Evolutionary conservation across 2,329 filamentous ascomycete genomes (phyloP).

Genomic region (Aspergillus hortae): DNA sequence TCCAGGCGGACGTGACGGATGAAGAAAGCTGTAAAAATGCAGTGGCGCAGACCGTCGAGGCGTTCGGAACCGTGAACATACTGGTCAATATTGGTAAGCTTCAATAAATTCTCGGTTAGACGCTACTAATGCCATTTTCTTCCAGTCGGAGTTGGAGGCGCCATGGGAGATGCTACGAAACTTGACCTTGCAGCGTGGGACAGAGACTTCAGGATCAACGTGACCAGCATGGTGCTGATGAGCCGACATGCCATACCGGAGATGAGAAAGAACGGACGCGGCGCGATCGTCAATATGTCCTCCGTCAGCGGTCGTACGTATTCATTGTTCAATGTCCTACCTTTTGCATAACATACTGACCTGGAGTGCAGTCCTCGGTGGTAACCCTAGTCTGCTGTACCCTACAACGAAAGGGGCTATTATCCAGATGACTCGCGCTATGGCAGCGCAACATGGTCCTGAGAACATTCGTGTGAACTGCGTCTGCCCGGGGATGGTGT

Average conservation of each 20-base stretch:
- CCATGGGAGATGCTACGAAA: neutral
- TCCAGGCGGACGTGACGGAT: neutral
- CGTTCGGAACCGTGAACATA: neutral
- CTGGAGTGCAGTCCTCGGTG: constrained; percentile 19
- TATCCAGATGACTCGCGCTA: constrained; percentile 51
- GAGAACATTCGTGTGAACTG: constrained; percentile 50
- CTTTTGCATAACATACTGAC: neutral
- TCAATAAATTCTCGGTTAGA: neutral
- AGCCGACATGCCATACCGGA: constrained; percentile 26
- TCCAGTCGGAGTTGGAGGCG: neutral
- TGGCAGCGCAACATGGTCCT: constrained; percentile 49
- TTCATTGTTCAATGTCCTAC: neutral
- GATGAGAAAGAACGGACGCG: constrained; percentile 32
- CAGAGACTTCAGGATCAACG: constrained; percentile 30
- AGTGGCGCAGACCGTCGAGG: neutral
- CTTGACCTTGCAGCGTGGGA: neutral
- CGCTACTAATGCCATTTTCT: neutral
- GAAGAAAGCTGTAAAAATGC: neutral
- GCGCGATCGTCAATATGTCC: neutral
- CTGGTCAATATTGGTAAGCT: neutral
- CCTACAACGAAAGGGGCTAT: constrained; percentile 37
- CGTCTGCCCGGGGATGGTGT: constrained; percentile 43
- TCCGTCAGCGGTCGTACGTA: neutral
- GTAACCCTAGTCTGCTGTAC: constrained; percentile 28
- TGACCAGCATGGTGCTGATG: constrained; percentile 38